Evolutionary conservation across 768 basidiomycete genomes (phyloP).

Genomic region (Tephrocybe rancida): DNA sequence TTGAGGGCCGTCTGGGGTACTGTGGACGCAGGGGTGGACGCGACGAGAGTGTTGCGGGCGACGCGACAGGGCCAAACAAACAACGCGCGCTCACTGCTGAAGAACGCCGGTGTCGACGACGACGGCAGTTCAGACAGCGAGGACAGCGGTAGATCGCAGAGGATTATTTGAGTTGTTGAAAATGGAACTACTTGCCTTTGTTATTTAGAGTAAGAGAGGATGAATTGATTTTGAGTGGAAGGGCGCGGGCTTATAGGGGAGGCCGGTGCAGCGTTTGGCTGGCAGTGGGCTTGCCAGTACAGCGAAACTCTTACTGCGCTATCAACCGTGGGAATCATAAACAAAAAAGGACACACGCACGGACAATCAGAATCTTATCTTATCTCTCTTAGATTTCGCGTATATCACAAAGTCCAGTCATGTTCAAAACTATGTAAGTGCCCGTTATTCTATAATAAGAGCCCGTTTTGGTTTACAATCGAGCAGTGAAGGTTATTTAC

Average conservation of each 20-base stretch:
- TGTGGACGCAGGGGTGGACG: conserved; percentile 7
- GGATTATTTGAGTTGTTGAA: neutral
- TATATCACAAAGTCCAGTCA: too few species aligned
- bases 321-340: conserved; percentile 13
- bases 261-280: conserved; percentile 5
- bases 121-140: neutral
- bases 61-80: conserved; percentile 18
- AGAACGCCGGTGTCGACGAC: conserved; percentile 6
- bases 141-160: neutral
- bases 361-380: conserved; percentile 9
- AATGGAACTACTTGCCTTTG: neutral
- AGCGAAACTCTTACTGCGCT: neutral
- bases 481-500: too few species aligned
- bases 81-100: conserved; percentile 9
- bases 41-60: conserved; percentile 9
- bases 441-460: too few species aligned
- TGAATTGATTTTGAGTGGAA: neutral
- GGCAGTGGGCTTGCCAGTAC: conserved; percentile 1
- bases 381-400: neutral
- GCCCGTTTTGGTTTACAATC: too few species aligned
- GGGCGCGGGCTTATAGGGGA: conserved; percentile 6
- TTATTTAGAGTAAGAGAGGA: neutral
- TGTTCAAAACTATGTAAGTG: too few species aligned
- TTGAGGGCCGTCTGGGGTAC: neutral
- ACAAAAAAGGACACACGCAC: conserved; percentile 13